Base-by-base conservation (phyloP, 108 stramenopile genomes). In the Poteriospumella lacustris region DNA sequence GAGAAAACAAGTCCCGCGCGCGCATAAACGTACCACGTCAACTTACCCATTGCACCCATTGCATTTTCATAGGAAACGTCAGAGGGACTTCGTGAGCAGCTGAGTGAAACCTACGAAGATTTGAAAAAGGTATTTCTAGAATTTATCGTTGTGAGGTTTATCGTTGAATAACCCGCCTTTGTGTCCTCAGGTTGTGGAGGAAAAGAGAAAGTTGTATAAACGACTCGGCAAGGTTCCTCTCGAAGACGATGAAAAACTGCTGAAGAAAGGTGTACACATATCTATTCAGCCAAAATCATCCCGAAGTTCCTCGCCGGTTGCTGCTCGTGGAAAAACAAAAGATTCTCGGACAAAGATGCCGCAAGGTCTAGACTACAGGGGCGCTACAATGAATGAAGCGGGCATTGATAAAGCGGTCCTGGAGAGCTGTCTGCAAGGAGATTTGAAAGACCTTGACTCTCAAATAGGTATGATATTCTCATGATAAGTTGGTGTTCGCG, bases 161-260 rank as follows among this genome's bases (percentile, higher is more conserved):
- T 56, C 15, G n/a, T n/a, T 56, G 52, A 56, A 56, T 15, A 56
- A 56, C 24, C 15, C 15, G 52, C 15, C 15, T 56, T 56, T 56
- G 52, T n/a, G n/a, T n/a, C n/a, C n/a, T n/a, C 24, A 56, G 52
- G 52, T 56, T 56, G 52, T 56, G 24, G 52, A 56, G 36, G 60
- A 64, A 64, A 64, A 64, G 24, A 19, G 60, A 64, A 64, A 33
- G 36, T 24, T 64, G 24, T 64, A 64, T 33, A 64, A 31, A 34
- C 15, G 31, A 33, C 12, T 64, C 52, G 15, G 19, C 24, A 56
- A 56, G 24, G 52, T 19, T 19, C 15, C 19, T 24, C 24, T 56
- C 15, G 19, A 56, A 56, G 19, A 56, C 15, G 52, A 56, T 19
- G 52, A 56, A 56, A 56, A 56, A 24, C 19, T 19, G 52, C 52